Percentiles rank a stretch among this genome's conserved stretches.
Conservation (phyloP, 768 basidiomycete genomes). For the Calocybe cyanea region DNA sequence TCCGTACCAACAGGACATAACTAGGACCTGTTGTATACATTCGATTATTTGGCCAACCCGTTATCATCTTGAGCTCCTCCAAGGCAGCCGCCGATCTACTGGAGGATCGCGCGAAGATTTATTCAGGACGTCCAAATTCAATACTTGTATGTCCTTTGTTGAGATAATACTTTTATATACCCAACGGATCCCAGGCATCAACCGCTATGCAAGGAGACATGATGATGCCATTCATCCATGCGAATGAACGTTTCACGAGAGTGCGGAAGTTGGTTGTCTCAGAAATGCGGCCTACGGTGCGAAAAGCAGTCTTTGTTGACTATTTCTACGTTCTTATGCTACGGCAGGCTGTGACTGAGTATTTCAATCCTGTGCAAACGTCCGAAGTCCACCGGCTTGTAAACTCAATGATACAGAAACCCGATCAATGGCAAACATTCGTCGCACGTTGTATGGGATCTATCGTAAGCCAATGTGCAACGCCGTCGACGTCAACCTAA, state of each 20-base stretch:
- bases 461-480: background rate
- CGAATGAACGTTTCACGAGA: background rate
- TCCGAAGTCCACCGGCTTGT: conserved; percentile 1
- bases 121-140: background rate
- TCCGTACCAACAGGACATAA: background rate
- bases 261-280: background rate
- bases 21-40: background rate
- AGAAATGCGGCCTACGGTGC: background rate
- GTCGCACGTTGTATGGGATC: conserved; percentile 4
- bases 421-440: background rate
- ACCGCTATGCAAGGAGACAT: background rate
- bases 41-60: conserved; percentile 37
- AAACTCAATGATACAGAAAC: background rate
- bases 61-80: conserved; percentile 40
- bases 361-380: conserved; percentile 4
- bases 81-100: conserved; percentile 24
- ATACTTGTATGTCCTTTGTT: too few species aligned
- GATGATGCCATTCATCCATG: background rate
- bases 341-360: conserved; percentile 42
- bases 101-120: background rate
- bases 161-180: too few species aligned
- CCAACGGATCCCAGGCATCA: background rate
- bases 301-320: conserved; percentile 2
- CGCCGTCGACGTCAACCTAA: too few species aligned
- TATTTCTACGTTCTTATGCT: background rate